These are phyloP conservation scores for Trypanosoma avium DNA, from an alignment of 208 protist genomes.

Conservation along the genomic window DNA sequence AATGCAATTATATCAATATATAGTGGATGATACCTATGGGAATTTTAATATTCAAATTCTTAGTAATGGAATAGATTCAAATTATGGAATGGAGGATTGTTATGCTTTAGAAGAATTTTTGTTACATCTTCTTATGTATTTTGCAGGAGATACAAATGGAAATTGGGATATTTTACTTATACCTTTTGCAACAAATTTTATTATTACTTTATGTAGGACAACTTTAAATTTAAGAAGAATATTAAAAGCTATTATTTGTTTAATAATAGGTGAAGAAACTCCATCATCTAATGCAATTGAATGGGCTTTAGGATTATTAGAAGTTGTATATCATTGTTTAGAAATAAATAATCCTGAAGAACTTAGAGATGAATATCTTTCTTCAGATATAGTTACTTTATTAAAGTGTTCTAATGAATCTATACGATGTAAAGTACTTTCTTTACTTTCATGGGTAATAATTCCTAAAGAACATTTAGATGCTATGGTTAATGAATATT, in stretches of 20 bases:
- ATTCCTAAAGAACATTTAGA: constrained; percentile 14
- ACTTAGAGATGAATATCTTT: constrained; percentile 14
- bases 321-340: constrained; percentile 9
- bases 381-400: constrained; percentile 12
- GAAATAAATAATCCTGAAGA: neutral
- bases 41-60: constrained; percentile 31
- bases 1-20: constrained; percentile 15
- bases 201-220: constrained; percentile 20
- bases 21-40: constrained; percentile 22
- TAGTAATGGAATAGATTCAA: constrained; percentile 3
- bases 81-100: neutral
- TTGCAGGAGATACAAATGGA: constrained; percentile 17
- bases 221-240: constrained; percentile 9
- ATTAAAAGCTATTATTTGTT: constrained; percentile 12
- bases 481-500: constrained; percentile 21
- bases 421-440: constrained; percentile 23
- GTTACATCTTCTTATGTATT: constrained; percentile 34
- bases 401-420: constrained; percentile 18
- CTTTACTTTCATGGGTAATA: constrained; percentile 4
- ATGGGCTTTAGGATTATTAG: constrained; percentile 27
- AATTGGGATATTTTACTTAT: constrained; percentile 28
- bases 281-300: constrained; percentile 3
- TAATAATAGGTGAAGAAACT: constrained; percentile 8
- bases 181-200: constrained; percentile 9
- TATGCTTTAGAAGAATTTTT: constrained; percentile 32